These are phyloP conservation scores for Aegle marmelos DNA, from an alignment of 345 rosid genomes.

Conservation along the genomic window DNA sequence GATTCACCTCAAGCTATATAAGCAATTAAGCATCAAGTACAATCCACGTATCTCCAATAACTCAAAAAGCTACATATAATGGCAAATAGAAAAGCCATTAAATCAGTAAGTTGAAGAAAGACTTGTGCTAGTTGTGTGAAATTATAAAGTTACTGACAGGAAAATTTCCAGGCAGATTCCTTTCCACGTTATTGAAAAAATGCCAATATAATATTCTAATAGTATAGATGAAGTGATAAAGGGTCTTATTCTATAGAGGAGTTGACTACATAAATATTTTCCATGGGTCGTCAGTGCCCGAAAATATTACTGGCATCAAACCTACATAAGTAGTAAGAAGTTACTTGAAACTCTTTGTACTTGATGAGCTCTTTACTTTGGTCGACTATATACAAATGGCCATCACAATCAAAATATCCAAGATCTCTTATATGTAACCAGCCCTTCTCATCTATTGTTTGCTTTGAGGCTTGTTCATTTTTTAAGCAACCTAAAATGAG, in stretches of 20 bases:
- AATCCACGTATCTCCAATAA: not conserved
- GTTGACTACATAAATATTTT: not conserved
- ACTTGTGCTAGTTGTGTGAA: not conserved
- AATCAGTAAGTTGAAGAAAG: not conserved
- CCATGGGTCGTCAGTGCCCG: not conserved
- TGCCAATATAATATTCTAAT: not conserved
- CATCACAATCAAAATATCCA: slow-evolving; percentile 79
- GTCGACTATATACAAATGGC: slow-evolving; percentile 73
- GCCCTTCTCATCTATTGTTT: slow-evolving; percentile 66
- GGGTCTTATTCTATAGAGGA: not conserved
- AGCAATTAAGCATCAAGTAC: not conserved
- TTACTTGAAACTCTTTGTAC: slow-evolving; percentile 90
- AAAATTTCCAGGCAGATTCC: no score
- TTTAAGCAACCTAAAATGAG: slow-evolving; percentile 62
- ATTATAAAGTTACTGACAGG: no score
- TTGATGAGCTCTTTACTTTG: slow-evolving; percentile 90
- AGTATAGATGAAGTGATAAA: not conserved
- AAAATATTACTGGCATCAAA: not conserved
- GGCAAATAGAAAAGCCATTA: not conserved
- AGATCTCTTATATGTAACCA: slow-evolving; percentile 95
- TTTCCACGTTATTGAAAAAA: not conserved
- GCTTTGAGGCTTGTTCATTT: slow-evolving; percentile 71
- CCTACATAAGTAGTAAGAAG: not conserved
- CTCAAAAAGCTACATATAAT: not conserved
- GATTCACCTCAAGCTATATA: not conserved